Base-by-base conservation (phyloP, 2,329 filamentous ascomycete genomes). In the Sphaerulina populicola region DNA sequence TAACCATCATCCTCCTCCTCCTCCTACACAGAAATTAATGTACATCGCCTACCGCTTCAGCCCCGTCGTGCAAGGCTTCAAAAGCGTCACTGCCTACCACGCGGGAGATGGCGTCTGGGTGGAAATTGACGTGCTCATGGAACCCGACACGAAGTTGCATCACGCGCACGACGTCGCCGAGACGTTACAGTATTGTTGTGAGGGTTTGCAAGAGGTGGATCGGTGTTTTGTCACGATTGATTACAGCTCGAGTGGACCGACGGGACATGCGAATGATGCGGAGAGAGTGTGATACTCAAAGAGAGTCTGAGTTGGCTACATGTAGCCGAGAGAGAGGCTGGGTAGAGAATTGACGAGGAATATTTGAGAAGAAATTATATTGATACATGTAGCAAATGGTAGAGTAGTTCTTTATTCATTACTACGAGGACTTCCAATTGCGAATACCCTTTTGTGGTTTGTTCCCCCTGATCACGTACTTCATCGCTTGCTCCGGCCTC, bases 91-190 rank as follows among this genome's bases (percentile, higher is more conserved):
- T 51, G 76, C 77, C 0, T 83, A 83, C 57, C 80, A 83, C 59
- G 75, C 77, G 0, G 80, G 80, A 10, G 80, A 83, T 59, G 79
- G 79, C 6, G 71, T 82, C 1, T 82, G 80, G 72, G 79, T 79
- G 0, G 80, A 83, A 62, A 75, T 80, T 18, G 80, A 83, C 57
- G 72, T 82, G 15, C 65, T 83, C 33, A 67, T 83, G 57, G 74
- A 77, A 40, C 74, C 76, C 57, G 70, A 75, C 42, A 76, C 74
- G 36, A 74, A 70, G 44, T 59, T 83, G 46, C 72, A 72, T 40
- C 71, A 69, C 46, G 74, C 72, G 11, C 80, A 83, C 56, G 80
- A 83, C 63, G 69, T 83, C 37, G 77, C 78, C 0, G 80, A 83
- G 69, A 81, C 78, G 2, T 61, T 83, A 57, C 80, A 83, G 65